A percentile compares a stretch with the other conserved stretches of the same genome.
phyloP scores from a whole-genome alignment of 2,329 filamentous ascomycete genomes.

The Chaetomium sp. region DNA sequence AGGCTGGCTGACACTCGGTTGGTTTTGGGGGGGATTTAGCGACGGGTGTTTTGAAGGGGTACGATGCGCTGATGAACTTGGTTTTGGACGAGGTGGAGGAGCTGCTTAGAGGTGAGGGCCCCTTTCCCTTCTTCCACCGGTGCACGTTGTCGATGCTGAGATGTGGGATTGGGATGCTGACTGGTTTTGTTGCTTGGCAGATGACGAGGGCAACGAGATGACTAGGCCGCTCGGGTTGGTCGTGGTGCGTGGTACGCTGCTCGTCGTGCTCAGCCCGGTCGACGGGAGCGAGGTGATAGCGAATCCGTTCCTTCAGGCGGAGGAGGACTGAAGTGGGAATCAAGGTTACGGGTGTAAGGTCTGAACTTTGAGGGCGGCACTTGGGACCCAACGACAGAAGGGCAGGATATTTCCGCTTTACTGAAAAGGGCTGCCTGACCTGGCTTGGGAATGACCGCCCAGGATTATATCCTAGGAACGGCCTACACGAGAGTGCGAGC shows the following conservation, averaged over 20 bases:
- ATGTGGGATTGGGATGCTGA: not conserved
- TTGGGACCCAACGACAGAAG: not conserved
- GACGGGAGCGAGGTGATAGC: slow-evolving; percentile 95
- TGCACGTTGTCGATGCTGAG: not conserved
- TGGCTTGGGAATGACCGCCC: not conserved
- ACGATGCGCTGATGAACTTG: slow-evolving; percentile 96
- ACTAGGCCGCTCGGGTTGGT: slow-evolving; percentile 81
- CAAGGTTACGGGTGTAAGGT: not conserved
- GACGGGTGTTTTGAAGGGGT: slow-evolving; percentile 87
- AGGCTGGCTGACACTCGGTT: not conserved
- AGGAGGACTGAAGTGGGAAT: slow-evolving; percentile 50
- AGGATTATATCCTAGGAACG: not conserved
- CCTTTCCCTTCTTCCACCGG: not conserved
- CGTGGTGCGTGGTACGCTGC: slow-evolving; percentile 86
- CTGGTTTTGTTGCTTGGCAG: slow-evolving; percentile 49
- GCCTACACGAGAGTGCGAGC: not conserved
- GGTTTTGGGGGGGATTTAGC: slow-evolving; percentile 56
- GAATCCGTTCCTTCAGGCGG: slow-evolving; percentile 83
- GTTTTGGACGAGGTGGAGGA: slow-evolving; percentile 95
- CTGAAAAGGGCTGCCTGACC: not conserved
- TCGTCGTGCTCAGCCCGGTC: slow-evolving; percentile 88
- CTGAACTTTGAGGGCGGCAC: not conserved
- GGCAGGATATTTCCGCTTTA: not conserved
- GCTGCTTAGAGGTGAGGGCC: slow-evolving; percentile 70
- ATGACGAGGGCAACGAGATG: slow-evolving; percentile 88